phyloP scores from a whole-genome alignment of 176 grass and related monocot species.

The Oryza glaberrima region DNA sequence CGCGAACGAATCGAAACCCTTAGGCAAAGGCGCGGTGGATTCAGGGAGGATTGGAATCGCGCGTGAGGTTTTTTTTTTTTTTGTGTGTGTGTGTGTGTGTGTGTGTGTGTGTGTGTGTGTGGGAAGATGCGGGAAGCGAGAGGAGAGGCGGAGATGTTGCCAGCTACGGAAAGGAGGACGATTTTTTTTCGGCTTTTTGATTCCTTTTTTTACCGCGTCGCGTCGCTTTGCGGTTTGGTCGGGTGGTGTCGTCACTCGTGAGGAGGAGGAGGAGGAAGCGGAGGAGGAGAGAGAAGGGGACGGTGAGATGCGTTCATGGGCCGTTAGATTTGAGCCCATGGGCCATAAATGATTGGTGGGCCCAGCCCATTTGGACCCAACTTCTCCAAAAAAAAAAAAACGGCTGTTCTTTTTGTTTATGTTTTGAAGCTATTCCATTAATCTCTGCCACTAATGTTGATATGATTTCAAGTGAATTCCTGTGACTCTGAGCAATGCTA shows the following conservation, averaged over 20 bases:
- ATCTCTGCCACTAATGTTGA: background rate
- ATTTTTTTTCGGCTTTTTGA: background rate
- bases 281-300: background rate
- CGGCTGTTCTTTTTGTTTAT: background rate
- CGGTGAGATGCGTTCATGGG: background rate
- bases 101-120: no score
- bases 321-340: background rate
- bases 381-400: background rate
- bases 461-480: conserved; percentile 3
- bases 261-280: conserved; percentile 7
- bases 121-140: conserved; percentile 19
- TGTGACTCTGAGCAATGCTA: no score
- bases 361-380: no score
- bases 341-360: no score
- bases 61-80: background rate
- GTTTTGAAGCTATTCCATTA: background rate
- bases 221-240: conserved; percentile 18
- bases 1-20: background rate
- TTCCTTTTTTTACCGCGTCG: conserved; percentile 16
- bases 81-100: no score
- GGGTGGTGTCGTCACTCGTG: background rate
- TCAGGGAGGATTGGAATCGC: conserved; percentile 4
- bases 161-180: background rate
- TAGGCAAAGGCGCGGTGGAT: background rate
- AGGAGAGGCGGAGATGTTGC: background rate